Evolutionary conservation across 257 asterid genomes (phyloP).

Genomic region (Lantana camara): DNA sequence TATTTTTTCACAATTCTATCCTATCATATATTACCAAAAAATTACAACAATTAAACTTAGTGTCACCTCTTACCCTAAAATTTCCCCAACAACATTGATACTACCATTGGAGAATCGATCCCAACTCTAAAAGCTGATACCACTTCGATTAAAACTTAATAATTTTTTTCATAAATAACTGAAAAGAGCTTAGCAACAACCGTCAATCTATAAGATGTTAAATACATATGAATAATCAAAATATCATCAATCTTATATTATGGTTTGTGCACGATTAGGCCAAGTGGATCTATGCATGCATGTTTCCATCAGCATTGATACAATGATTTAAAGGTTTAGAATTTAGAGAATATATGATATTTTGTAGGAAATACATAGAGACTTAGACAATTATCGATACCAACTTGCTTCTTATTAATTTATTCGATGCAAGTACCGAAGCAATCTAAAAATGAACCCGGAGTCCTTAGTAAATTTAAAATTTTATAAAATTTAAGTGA

Average conservation of each 20-base stretch:
- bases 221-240: not conserved
- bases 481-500: not conserved
- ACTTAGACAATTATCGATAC: not conserved
- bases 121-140: not conserved
- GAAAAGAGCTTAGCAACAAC: not conserved
- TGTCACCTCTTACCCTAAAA: not conserved
- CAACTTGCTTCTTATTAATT: not conserved
- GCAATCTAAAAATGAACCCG: not conserved
- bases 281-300: constrained; percentile 31
- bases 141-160: not conserved
- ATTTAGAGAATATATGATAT: too few relatives aligned
- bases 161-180: not conserved
- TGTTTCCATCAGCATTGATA: not conserved
- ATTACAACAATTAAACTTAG: not conserved
- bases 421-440: not conserved
- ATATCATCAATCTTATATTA: not conserved
- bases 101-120: constrained; percentile 5
- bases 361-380: too few relatives aligned
- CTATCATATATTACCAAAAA: not conserved
- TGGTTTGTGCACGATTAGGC: constrained; percentile 20
- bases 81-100: not conserved
- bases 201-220: not conserved
- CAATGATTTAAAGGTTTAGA: too few relatives aligned
- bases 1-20: not conserved
- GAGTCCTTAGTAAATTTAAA: not conserved